phyloP scores from a whole-genome alignment of 139 green algal species.

The Trebouxia sp. region DNA sequence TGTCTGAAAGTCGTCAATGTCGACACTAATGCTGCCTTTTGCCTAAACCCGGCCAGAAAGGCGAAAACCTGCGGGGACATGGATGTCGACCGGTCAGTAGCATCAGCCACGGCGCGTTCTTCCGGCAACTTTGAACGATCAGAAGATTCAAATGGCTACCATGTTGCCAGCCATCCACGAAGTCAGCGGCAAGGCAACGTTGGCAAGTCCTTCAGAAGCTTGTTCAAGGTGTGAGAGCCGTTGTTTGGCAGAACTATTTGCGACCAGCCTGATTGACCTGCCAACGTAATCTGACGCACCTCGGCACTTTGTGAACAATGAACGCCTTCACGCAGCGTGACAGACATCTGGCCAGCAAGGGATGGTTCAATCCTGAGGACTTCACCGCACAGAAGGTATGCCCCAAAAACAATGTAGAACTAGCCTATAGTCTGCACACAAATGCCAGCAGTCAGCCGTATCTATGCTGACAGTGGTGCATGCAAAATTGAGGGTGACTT shows the following conservation, averaged over 20 bases:
- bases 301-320: too few species aligned
- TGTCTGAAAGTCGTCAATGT: too few species aligned
- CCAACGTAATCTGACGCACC: too few species aligned
- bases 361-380: constrained; percentile 46
- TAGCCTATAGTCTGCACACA: not conserved
- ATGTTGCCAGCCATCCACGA: not conserved
- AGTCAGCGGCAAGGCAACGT: not conserved
- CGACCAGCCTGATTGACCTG: too few species aligned
- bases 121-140: not conserved
- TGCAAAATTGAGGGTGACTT: not conserved
- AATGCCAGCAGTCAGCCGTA: not conserved
- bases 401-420: not conserved
- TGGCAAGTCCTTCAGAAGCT: not conserved
- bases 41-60: too few species aligned
- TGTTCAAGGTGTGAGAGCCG: constrained; percentile 17
- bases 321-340: too few species aligned
- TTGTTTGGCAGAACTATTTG: too few species aligned
- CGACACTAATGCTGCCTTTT: too few species aligned
- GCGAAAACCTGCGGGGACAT: too few species aligned
- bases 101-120: not conserved
- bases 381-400: constrained; percentile 36
- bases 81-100: constrained; percentile 9
- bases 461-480: not conserved
- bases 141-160: not conserved
- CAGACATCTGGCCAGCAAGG: not conserved